These are phyloP conservation scores for Coemansia biformis DNA, from an alignment of 192 early-diverging fungal species.

Conservation along the genomic window DNA sequence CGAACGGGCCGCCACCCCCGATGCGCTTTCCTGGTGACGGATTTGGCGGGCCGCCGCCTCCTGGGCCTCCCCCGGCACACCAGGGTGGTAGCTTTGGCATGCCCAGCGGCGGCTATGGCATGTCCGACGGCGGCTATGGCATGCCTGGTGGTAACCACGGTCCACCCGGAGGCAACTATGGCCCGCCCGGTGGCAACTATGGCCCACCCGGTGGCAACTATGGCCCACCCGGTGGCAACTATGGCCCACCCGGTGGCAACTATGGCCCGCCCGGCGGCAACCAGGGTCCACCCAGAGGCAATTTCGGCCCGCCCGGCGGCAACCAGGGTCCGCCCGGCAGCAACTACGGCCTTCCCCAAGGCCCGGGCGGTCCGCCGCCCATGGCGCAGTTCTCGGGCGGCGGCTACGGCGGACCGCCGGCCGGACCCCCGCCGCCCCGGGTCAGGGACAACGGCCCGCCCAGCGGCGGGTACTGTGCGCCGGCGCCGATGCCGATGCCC, in stretches of 20 bases:
- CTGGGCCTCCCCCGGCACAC: not conserved
- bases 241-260: not conserved
- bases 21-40: not conserved
- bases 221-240: constrained; percentile 8
- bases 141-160: not conserved
- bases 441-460: not conserved
- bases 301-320: constrained; percentile 1
- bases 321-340: constrained; percentile 4
- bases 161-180: not conserved
- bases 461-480: constrained; percentile 12
- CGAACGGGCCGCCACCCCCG: not conserved
- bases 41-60: not conserved
- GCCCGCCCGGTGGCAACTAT: constrained; percentile 4
- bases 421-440: not conserved
- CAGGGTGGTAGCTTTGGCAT: not conserved
- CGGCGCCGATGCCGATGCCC: constrained; percentile 37
- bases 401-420: constrained; percentile 9
- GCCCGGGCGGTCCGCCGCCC: no score
- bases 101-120: constrained; percentile 1
- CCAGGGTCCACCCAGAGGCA: not conserved
- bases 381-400: constrained; percentile 9
- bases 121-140: constrained; percentile 5
- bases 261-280: constrained; percentile 6
- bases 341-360: not conserved
- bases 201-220: constrained; percentile 1